Conservation (phyloP, 164 flowering plant genomes). For the Echeveria elegans region DNA sequence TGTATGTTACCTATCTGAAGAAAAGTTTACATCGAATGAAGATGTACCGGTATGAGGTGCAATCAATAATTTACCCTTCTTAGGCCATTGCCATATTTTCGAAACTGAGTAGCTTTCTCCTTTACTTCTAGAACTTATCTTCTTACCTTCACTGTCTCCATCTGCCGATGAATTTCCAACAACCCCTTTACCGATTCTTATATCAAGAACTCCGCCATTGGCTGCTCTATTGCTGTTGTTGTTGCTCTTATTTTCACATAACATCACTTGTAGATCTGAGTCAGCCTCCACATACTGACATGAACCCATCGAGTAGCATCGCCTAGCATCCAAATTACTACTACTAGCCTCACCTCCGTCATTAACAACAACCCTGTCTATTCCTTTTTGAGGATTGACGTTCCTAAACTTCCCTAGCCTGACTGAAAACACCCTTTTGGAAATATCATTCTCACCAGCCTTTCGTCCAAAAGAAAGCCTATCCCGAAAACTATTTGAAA, state of each 20-base stretch:
- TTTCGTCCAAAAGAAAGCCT: not conserved
- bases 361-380: conserved; percentile 12
- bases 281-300: conserved; percentile 63
- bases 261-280: conserved; percentile 40
- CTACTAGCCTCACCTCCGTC: conserved; percentile 39
- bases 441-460: conserved; percentile 24
- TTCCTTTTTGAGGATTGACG: conserved; percentile 18
- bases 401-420: conserved; percentile 72
- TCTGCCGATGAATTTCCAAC: conserved; percentile 19
- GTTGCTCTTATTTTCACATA: conserved; percentile 15
- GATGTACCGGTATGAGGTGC: not conserved
- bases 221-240: conserved; percentile 6
- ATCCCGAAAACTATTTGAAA: not conserved
- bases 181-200: conserved; percentile 17
- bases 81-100: conserved; percentile 91
- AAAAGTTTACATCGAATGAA: not conserved
- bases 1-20: conserved; percentile 1
- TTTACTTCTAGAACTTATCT: conserved; percentile 35
- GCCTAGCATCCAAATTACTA: conserved; percentile 54
- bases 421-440: conserved; percentile 54
- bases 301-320: conserved; percentile 78
- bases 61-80: conserved; percentile 33
- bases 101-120: conserved; percentile 87
- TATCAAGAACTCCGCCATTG: not conserved
- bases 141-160: conserved; percentile 44